These are phyloP conservation scores for Capsicum chinense DNA, from an alignment of 257 asterid species.

Conservation along the genomic window DNA sequence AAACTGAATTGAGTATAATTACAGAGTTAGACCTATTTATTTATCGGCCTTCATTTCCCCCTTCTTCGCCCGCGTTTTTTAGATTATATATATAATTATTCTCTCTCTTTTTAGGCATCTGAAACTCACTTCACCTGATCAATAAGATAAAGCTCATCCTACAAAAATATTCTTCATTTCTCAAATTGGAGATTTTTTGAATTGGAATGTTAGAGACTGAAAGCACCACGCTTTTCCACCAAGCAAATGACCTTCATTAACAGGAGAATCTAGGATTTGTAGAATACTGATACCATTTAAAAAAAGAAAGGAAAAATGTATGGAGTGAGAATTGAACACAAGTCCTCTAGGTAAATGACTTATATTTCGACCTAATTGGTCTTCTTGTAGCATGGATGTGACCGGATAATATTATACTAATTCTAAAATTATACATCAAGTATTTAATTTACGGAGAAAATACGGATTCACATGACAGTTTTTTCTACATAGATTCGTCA, in stretches of 20 bases:
- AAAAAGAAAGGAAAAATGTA: no score
- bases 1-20: no score
- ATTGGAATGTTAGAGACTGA: neutral
- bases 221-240: neutral
- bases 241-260: neutral
- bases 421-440: no score
- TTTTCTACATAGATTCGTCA: no score
- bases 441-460: no score
- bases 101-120: neutral
- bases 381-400: no score
- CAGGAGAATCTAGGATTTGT: no score
- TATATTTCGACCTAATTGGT: no score
- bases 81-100: neutral
- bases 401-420: no score
- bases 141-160: neutral
- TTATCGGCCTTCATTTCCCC: neutral
- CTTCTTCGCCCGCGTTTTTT: neutral
- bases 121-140: neutral
- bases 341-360: neutral
- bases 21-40: neutral
- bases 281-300: no score
- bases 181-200: neutral
- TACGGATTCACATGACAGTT: no score
- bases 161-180: neutral
- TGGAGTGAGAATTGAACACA: no score